Base-by-base conservation (phyloP, 345 rosid species). In the Lumnitzera littorea region DNA sequence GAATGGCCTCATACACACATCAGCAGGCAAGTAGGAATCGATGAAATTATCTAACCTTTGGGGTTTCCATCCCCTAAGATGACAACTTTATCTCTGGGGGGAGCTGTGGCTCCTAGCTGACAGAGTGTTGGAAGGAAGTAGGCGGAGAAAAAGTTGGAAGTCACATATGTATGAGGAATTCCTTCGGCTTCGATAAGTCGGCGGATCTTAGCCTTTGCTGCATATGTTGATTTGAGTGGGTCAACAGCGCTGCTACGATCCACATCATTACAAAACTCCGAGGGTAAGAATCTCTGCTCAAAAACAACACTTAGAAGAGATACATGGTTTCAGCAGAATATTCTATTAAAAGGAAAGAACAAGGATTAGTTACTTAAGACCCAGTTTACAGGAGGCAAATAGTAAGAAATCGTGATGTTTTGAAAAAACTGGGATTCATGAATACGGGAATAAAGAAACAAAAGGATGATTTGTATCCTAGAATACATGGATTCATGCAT, bases 251-350 rank as follows among this genome's bases (percentile, higher is more conserved):
- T 36, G 54, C 5, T 46, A 53, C 54, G 53, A 52, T 66, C 58
- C 48, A 53, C 70, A 27, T 66, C 64, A 29, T 3, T 16, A 15
- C 69, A 53, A 52, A 66, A 66, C 47, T 58, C 70, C 1, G 58
- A 66, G 9, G 63, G 70, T 15, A 66, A 58, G 52, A 66, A 58
- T 53, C 70, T 58, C 63, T 66, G 57, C 41, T 15, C 17, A 12
- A 13, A 5, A 3, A 31, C 43, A 36, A 36, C 43, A 36, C 43
- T 36, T 36, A 36, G 11, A 36, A 36, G 43, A 4, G 10, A 36
- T 1, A 36, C 5, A 5, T 7, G 43, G 11, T 36, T 7, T 36
- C 43, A 36, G 11, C 11, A 36, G 43, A 1, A 36, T 36, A 36
- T 36, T 36, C 11, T 9, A 36, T 36, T 36, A 36, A 36, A 36